Percentiles rank a stretch among this genome's conserved stretches.
Conservation (phyloP, 169 alveolate genomes). For the Plasmodium adleri region DNA sequence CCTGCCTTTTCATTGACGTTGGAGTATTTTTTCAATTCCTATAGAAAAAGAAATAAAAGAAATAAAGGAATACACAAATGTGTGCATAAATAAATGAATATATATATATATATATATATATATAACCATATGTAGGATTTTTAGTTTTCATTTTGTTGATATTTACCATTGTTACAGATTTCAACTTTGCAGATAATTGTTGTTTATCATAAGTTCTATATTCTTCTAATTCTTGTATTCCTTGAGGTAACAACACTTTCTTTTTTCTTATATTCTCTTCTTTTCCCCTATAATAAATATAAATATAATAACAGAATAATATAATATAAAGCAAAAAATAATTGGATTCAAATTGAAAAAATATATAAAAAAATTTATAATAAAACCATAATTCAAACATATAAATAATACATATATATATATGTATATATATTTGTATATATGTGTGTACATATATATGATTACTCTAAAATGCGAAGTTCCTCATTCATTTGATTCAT, state of each 20-base stretch:
- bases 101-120: neutral
- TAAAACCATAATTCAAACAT: neutral
- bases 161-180: constrained; percentile 67
- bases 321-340: too few relatives aligned
- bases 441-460: neutral
- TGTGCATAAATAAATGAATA: neutral
- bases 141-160: neutral
- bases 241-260: constrained; percentile 68
- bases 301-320: neutral
- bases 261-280: constrained; percentile 74
- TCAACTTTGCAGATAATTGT: constrained; percentile 57
- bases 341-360: neutral
- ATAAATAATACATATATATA: neutral
- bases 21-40: constrained; percentile 68
- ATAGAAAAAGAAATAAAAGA: neutral
- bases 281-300: constrained; percentile 33
- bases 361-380: neutral
- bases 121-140: too few relatives aligned
- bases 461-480: constrained; percentile 70
- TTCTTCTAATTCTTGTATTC: constrained; percentile 44
- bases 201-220: constrained; percentile 58
- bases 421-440: neutral
- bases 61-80: neutral
- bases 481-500: constrained; percentile 76
- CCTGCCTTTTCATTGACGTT: constrained; percentile 75